Conservation (phyloP, 306 rosid species). For the Lablab purpureus region DNA sequence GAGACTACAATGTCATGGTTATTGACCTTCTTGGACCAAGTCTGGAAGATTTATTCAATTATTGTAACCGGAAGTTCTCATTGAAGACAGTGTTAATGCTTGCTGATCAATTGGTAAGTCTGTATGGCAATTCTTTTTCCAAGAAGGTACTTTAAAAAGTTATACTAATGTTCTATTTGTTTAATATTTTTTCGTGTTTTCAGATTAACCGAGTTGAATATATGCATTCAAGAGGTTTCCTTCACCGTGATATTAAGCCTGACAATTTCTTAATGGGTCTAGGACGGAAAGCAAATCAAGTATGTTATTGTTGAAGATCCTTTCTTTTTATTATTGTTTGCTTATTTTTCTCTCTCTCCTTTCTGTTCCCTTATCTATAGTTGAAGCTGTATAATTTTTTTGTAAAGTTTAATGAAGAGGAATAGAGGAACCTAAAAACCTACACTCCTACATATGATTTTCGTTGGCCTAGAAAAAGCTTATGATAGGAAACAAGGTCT, state of each 20-base stretch:
- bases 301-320: constrained; percentile 42
- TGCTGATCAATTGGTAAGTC: constrained; percentile 96
- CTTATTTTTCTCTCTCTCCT: background rate
- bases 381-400: background rate
- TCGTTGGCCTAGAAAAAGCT: constrained; percentile 29
- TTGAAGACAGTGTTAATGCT: constrained; percentile 97
- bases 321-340: background rate
- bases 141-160: constrained; percentile 33
- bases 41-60: constrained; percentile 96
- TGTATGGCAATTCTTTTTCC: constrained; percentile 23
- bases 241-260: constrained; percentile 98
- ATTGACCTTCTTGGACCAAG: constrained; percentile 99
- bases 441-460: background rate
- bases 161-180: constrained; percentile 14
- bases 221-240: constrained; percentile 99
- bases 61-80: constrained; percentile 88
- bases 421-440: constrained; percentile 4
- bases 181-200: constrained; percentile 44
- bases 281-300: constrained; percentile 99
- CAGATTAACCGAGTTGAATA: constrained; percentile 99
- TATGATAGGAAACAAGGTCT: constrained; percentile 14
- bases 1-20: constrained; percentile 95
- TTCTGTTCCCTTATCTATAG: background rate
- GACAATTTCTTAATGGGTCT: constrained; percentile 99
- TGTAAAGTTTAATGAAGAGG: constrained; percentile 29